phyloP scores from a whole-genome alignment of 2,329 filamentous ascomycete species.

The Pyrenophora tritici-repentis region DNA sequence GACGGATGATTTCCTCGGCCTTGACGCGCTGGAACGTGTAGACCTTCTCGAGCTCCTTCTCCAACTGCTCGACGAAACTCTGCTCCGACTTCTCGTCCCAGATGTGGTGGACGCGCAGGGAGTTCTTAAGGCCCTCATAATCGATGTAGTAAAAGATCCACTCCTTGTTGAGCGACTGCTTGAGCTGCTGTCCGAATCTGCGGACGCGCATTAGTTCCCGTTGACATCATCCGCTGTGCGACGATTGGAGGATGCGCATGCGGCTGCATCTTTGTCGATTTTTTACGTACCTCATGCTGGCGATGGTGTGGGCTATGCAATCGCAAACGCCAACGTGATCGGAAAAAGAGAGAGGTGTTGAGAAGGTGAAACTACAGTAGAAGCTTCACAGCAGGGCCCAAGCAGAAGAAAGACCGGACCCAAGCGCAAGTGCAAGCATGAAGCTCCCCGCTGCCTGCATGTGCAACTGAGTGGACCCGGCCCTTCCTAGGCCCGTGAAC shows the following conservation, averaged over 20 bases:
- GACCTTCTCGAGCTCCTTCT: slow-evolving; percentile 94
- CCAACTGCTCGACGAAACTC: slow-evolving; percentile 82
- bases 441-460: slow-evolving; percentile 18
- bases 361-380: slow-evolving; percentile 10
- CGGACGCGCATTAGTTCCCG: slow-evolving; percentile 31
- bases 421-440: not conserved
- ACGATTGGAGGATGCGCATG: slow-evolving; percentile 19
- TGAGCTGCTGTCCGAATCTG: slow-evolving; percentile 94
- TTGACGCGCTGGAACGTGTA: slow-evolving; percentile 98
- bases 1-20: slow-evolving; percentile 89
- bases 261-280: slow-evolving; percentile 18
- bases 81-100: slow-evolving; percentile 95
- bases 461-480: slow-evolving; percentile 19
- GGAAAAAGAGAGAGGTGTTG: slow-evolving; percentile 9
- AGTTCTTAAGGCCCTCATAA: slow-evolving; percentile 89
- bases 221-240: slow-evolving; percentile 25
- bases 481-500: slow-evolving; percentile 6
- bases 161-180: slow-evolving; percentile 92
- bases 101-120: slow-evolving; percentile 75
- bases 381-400: slow-evolving; percentile 15
- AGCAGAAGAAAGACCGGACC: slow-evolving; percentile 4
- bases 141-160: slow-evolving; percentile 99
- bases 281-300: slow-evolving; percentile 31
- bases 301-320: slow-evolving; percentile 13
- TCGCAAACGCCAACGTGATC: slow-evolving; percentile 4